Evolutionary conservation across 768 basidiomycete genomes (phyloP).

Genomic region (Cubamyces lactineus): DNA sequence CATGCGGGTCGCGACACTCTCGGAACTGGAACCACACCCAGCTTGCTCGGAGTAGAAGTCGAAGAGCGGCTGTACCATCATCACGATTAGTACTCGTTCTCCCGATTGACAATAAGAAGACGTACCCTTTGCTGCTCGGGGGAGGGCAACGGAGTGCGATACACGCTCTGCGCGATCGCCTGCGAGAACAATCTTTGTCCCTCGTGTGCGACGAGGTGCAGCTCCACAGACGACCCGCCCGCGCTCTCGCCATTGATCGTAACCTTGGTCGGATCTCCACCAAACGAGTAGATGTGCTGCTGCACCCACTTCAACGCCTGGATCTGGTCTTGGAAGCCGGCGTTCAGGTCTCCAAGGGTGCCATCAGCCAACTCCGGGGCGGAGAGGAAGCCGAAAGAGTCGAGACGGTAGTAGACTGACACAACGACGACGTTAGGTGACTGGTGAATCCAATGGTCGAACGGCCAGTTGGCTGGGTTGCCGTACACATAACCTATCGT

Average conservation of each 20-base stretch:
- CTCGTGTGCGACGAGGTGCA: conserved; percentile 56
- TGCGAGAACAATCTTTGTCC: conserved; percentile 48
- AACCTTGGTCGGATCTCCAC: conserved; percentile 42
- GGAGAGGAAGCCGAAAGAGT: conserved; percentile 65
- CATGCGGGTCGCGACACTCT: conserved; percentile 41
- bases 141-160: conserved; percentile 51
- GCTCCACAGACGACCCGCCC: conserved; percentile 56
- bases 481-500: conserved; percentile 55
- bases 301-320: conserved; percentile 45
- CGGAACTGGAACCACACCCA: conserved; percentile 46
- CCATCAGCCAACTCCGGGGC: conserved; percentile 48
- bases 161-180: conserved; percentile 68
- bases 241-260: conserved; percentile 66
- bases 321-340: conserved; percentile 58
- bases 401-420: conserved; percentile 67
- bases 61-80: conserved; percentile 49
- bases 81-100: too few species aligned
- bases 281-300: conserved; percentile 42
- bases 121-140: conserved; percentile 58
- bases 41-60: conserved; percentile 51
- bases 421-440: conserved; percentile 64
- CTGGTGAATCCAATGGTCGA: conserved; percentile 66
- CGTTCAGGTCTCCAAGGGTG: conserved; percentile 52
- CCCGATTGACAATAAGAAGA: not conserved
- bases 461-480: conserved; percentile 68